Percentiles rank a stretch among this genome's conserved stretches.
phyloP scores from a whole-genome alignment of 1,284 basidiomycete genomes.

The Porodaedalea pini region DNA sequence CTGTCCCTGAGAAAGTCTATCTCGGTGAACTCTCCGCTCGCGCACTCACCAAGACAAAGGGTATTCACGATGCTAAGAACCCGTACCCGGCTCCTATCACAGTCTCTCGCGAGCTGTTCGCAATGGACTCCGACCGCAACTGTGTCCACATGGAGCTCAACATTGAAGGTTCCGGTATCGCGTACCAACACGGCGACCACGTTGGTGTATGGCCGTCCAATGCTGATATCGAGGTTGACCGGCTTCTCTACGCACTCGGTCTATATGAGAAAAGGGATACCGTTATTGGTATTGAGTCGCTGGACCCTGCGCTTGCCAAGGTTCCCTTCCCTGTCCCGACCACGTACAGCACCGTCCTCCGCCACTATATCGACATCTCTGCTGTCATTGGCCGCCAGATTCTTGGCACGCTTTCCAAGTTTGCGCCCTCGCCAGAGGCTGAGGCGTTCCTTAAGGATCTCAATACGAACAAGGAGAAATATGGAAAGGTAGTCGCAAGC shows the following conservation, averaged over 20 bases:
- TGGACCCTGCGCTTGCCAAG: constrained; percentile 96
- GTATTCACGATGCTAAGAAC: constrained; percentile 96
- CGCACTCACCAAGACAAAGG: constrained; percentile 85
- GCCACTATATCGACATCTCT: constrained; percentile 96
- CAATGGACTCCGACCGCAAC: constrained; percentile 73
- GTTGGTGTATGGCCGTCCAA: constrained; percentile 97
- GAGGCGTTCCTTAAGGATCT: constrained; percentile 73
- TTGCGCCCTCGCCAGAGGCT: constrained; percentile 80
- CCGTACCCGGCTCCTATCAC: constrained; percentile 87
- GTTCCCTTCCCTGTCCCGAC: constrained; percentile 98
- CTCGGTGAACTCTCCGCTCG: constrained; percentile 89
- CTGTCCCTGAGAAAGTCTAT: constrained; percentile 83
- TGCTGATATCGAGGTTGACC: constrained; percentile 87
- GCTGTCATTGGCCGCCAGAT: constrained; percentile 92
- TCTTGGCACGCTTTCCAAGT: constrained; percentile 83
- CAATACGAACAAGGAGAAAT: constrained; percentile 86
- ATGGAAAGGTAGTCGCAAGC: constrained; percentile 69
- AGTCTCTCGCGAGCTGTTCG: constrained; percentile 82
- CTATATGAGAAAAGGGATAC: constrained; percentile 75
- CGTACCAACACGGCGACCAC: constrained; percentile 99
- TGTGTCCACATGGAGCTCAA: constrained; percentile 95
- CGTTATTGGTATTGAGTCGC: constrained; percentile 89
- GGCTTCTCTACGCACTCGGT: constrained; percentile 84
- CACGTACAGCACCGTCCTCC: constrained; percentile 90
- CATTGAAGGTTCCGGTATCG: constrained; percentile 92